Percentiles rank a stretch among this genome's conserved stretches.
Evolutionary conservation across 2,329 filamentous ascomycete genomes (phyloP).

Genomic region (Daldinia sp.): DNA sequence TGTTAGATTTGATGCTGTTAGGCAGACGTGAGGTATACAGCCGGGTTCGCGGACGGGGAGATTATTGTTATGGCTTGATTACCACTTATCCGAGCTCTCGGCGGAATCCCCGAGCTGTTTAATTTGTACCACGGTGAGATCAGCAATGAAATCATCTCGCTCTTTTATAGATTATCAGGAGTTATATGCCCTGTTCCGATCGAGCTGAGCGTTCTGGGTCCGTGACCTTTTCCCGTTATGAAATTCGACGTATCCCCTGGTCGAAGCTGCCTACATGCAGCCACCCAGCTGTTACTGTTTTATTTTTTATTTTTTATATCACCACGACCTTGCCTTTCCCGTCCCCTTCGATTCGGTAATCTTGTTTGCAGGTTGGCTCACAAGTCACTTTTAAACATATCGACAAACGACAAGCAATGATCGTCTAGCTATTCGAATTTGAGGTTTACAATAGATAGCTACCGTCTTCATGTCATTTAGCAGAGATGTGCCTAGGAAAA

Average conservation of each 20-base stretch:
- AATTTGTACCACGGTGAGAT: constrained; percentile 47
- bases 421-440: constrained; percentile 7
- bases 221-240: constrained; percentile 29
- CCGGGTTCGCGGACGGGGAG: constrained; percentile 38
- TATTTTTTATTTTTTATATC: too few species aligned
- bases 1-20: constrained; percentile 33
- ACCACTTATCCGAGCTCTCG: constrained; percentile 30
- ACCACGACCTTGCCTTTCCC: constrained; percentile 36
- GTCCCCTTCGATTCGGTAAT: constrained; percentile 38
- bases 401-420: constrained; percentile 35
- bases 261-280: constrained; percentile 35
- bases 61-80: constrained; percentile 37
- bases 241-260: constrained; percentile 33
- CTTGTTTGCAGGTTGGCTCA: constrained; percentile 40
- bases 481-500: constrained; percentile 37
- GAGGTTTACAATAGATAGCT: constrained; percentile 15
- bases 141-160: constrained; percentile 41
- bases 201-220: constrained; percentile 29
- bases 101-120: constrained; percentile 36
- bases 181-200: constrained; percentile 31
- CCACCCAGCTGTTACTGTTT: constrained; percentile 35
- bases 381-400: constrained; percentile 31
- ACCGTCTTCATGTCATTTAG: constrained; percentile 15
- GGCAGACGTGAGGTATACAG: constrained; percentile 39
- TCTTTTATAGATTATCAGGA: constrained; percentile 29